These are phyloP conservation scores for Bocquillonia castaneifolia DNA, from an alignment of 441 rosid species.

Conservation along the genomic window DNA sequence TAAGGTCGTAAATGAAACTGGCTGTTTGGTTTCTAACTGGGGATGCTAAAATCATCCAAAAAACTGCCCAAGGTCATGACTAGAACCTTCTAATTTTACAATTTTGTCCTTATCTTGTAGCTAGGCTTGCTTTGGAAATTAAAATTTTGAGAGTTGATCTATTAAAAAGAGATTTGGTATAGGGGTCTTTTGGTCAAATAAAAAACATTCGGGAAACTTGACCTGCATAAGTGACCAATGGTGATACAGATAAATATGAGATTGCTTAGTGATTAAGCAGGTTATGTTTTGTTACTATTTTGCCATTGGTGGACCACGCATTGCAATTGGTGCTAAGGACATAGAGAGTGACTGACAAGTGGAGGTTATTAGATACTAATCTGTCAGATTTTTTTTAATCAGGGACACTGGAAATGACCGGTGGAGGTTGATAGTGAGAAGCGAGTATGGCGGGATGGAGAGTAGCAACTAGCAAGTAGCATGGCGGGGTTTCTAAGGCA, in stretches of 20 bases:
- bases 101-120: not conserved
- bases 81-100: not conserved
- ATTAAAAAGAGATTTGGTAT: not conserved
- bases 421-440: not conserved
- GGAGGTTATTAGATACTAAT: not conserved
- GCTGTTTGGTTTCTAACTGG: not conserved
- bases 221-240: too few species aligned
- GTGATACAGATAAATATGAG: too few species aligned
- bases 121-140: too few species aligned
- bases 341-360: not conserved
- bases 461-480: too few species aligned
- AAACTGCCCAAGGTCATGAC: too few species aligned
- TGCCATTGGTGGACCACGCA: not conserved
- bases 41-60: not conserved
- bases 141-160: not conserved
- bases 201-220: too few species aligned
- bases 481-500: not conserved
- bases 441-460: too few species aligned
- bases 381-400: not conserved
- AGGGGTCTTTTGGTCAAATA: not conserved
- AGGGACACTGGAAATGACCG: not conserved
- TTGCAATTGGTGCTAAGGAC: not conserved
- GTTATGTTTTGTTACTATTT: not conserved
- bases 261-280: conserved; percentile 3
- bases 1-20: too few species aligned